Base-by-base conservation (phyloP, 345 rosid genomes). In the Lepidium africanum region DNA sequence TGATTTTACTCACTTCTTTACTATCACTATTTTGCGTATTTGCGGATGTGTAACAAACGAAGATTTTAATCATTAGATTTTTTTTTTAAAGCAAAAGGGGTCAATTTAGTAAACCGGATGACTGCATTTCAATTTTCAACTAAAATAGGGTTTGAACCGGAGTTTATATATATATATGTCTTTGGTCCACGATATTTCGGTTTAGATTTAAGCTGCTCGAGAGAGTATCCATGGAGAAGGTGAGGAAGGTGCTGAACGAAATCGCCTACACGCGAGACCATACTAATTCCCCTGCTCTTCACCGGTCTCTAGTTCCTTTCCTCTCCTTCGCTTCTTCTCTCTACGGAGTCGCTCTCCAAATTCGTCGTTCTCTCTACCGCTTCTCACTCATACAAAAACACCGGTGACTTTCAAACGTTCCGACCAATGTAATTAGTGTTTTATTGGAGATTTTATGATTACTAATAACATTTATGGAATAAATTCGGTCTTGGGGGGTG, bases 261-360 rank as follows among this genome's bases (percentile, higher is more conserved):
- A 83, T 89, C 65, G 89, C 92, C 72, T 87, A 82, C 79, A 25
- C 85, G 27, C 81, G 73, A 70, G 77, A 82, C 72, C 80, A 65
- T 62, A 21, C 38, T n/a, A 71, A 70, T 49, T 78, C 81, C 62
- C 70, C 80, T 67, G 42, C 75, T 2, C 66, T 83, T 21, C 88
- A 85, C 51, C 84, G 81, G 5, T 82, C 86, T 40, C 74, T 89
- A 13, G 63, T 79, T 33, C 92, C 92, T 9, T 1, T 83, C 3
- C 87, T 89, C 58, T 82, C 79, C 35, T 10, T 83, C 7, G 80
- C 84, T 72, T 85, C 92, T 39, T 80, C 86, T 65, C 65, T 85
- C 27, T 89, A 83, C 79, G 65, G 77, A 27, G 13, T 73, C 58
- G 79, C 82, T 25, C 83, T 92, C 68, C 80, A 71, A 15, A 62